Evolutionary conservation across 2,329 filamentous ascomycete species (phyloP), one percentile per base, ranked within the genome.

Genomic region (Nigrospora sphaerica): DNA sequence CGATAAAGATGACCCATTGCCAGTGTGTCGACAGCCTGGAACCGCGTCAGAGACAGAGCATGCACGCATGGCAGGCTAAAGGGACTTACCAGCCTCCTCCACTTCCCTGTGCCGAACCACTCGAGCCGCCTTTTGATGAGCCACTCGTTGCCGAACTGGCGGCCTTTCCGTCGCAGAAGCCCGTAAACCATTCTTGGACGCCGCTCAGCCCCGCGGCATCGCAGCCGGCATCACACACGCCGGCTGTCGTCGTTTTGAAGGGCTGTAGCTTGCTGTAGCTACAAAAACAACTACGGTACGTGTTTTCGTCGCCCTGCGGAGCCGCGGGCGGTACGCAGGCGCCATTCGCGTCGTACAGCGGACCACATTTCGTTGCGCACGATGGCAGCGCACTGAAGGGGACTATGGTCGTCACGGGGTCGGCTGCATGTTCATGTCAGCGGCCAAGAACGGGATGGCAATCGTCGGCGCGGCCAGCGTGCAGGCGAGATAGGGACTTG

Each of bases 1-100:
- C 82, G 45, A 93, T 73, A 75, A 93, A 88, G 51, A 92, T 74
- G 39, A 95, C 79, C 88, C 88, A 95, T 69, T 82, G 76, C 71
- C 80, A 88, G 64, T 92, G 87, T 28, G 71, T 74, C 9, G 76
- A 73, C 42, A 87, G 67, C 85, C 86, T 88, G 50, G 18, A 17
- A 17, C 32, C 23, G 12, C 14, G 28, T 39, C 4, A 38, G 38
- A 54, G 46, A 23, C 16, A 16, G 3, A 33, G 3, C 7, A 17
- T 38, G 3, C 2, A 28, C 28, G 14, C 23, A 28, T 5, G 6
- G 32, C 18, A 17, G 34, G 10, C 2, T 3, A 39, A 17, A 31
- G 23, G 23, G 40, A 46, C 71, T 57, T 67, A 78, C 76, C 76
- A 79, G 44, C 67, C 66, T 37, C 70, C 70, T 19, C 69, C 65